phyloP scores from a whole-genome alignment of 2,329 filamentous ascomycete species.

The Fusarium robinianum region DNA sequence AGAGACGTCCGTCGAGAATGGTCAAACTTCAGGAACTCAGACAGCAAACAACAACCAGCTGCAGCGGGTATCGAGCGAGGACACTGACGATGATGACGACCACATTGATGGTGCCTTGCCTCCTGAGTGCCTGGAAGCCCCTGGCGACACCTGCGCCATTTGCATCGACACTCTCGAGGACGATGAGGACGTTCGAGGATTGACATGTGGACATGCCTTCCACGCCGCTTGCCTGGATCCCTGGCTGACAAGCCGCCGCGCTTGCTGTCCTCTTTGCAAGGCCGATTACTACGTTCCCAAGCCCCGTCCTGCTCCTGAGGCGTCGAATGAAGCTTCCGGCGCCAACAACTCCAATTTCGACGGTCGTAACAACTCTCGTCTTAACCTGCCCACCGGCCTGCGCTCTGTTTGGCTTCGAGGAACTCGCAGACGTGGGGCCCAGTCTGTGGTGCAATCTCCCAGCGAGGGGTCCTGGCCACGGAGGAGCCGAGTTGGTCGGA shows the following conservation, averaged over 20 bases:
- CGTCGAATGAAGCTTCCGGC: constrained; percentile 42
- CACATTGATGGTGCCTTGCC: constrained; percentile 83
- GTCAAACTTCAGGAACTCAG: constrained; percentile 33
- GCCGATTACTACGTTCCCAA: constrained; percentile 97
- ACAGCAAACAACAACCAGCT: constrained; percentile 36
- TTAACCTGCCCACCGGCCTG: constrained; percentile 54
- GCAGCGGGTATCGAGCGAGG: constrained; percentile 52
- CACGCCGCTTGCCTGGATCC: constrained; percentile 95
- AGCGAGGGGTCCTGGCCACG: no score
- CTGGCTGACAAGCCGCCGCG: constrained; percentile 91
- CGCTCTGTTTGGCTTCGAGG: constrained; percentile 46
- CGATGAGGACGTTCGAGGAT: constrained; percentile 89
- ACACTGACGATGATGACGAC: constrained; percentile 72
- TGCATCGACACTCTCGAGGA: constrained; percentile 94
- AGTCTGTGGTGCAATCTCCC: constrained; percentile 4
- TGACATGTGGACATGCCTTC: constrained; percentile 98
- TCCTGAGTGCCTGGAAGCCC: constrained; percentile 77
- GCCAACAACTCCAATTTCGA: constrained; percentile 36
- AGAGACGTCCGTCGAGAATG: constrained; percentile 25
- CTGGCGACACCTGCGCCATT: constrained; percentile 93
- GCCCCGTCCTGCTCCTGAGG: constrained; percentile 64
- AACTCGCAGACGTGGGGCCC: constrained; percentile 10
- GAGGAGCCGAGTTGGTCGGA: no score
- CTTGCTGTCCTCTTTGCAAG: constrained; percentile 97
- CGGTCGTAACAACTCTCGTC: constrained; percentile 48